These are phyloP conservation scores for Tephrocybe sp. DNA, from an alignment of 768 basidiomycete species.

Conservation along the genomic window DNA sequence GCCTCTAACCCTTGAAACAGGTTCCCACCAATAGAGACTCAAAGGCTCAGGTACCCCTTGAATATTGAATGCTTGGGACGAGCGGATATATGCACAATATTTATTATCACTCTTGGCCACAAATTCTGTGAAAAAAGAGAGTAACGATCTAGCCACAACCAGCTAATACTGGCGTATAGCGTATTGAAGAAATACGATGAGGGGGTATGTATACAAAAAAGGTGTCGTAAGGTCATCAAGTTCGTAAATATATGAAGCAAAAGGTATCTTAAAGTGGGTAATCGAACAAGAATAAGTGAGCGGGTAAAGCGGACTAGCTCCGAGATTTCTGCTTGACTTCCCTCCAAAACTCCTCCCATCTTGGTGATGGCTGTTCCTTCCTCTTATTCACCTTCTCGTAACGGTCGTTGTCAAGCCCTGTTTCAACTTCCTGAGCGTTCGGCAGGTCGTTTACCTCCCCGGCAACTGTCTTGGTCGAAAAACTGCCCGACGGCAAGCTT, in stretches of 20 bases:
- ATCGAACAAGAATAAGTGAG: background rate
- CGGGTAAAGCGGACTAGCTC: background rate
- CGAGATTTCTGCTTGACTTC: constrained; percentile 37
- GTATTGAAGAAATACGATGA: no score
- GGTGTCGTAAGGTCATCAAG: constrained; percentile 5
- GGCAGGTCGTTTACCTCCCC: constrained; percentile 12
- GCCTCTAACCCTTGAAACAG: no score
- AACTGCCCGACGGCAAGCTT: constrained; percentile 1
- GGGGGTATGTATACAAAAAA: background rate
- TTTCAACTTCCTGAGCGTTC: constrained; percentile 11
- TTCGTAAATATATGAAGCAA: background rate
- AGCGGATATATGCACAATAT: no score
- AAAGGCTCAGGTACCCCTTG: no score
- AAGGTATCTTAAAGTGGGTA: background rate
- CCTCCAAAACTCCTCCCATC: constrained; percentile 47
- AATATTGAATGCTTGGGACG: no score
- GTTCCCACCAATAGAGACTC: no score
- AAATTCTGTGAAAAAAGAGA: no score
- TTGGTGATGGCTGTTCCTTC: constrained; percentile 12
- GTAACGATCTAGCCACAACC: no score
- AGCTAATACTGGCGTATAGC: no score
- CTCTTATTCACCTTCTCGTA: constrained; percentile 6
- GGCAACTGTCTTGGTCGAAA: background rate
- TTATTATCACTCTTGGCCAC: no score
- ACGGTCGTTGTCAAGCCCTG: constrained; percentile 11